These are phyloP conservation scores for Hymenoscyphus occultus DNA, from an alignment of 2,329 filamentous ascomycete genomes.

Conservation along the genomic window DNA sequence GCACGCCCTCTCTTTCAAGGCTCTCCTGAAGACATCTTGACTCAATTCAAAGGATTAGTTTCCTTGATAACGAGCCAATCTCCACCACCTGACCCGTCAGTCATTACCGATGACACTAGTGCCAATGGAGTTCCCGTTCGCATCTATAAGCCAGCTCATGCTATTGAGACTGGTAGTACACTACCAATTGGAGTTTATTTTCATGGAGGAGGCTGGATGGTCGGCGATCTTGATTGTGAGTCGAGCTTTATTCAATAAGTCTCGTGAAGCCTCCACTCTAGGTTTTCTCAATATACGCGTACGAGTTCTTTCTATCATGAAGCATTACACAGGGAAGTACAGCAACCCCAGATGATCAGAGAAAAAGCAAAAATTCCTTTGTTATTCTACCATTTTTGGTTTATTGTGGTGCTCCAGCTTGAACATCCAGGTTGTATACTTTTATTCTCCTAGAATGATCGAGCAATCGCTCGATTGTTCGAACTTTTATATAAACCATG, in stretches of 20 bases:
- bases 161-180: slow-evolving; percentile 12
- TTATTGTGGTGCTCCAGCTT: too few relatives aligned
- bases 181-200: slow-evolving; percentile 38
- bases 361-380: too few relatives aligned
- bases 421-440: too few relatives aligned
- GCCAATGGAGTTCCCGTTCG: slow-evolving; percentile 26
- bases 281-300: neutral
- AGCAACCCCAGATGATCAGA: too few relatives aligned
- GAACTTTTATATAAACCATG: too few relatives aligned
- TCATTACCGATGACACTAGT: slow-evolving; percentile 18
- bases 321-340: too few relatives aligned
- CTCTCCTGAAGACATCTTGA: slow-evolving; percentile 18
- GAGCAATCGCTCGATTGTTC: too few relatives aligned
- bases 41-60: slow-evolving; percentile 20
- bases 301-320: neutral
- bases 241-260: neutral
- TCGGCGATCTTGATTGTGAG: slow-evolving; percentile 35
- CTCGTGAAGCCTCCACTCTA: neutral
- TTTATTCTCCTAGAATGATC: too few relatives aligned
- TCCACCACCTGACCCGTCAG: slow-evolving; percentile 19
- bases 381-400: too few relatives aligned
- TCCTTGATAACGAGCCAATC: slow-evolving; percentile 18
- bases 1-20: slow-evolving; percentile 22
- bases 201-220: slow-evolving; percentile 39
- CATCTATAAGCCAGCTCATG: slow-evolving; percentile 26